Base-by-base conservation (phyloP, 768 basidiomycete species). In the Mycena galopus region DNA sequence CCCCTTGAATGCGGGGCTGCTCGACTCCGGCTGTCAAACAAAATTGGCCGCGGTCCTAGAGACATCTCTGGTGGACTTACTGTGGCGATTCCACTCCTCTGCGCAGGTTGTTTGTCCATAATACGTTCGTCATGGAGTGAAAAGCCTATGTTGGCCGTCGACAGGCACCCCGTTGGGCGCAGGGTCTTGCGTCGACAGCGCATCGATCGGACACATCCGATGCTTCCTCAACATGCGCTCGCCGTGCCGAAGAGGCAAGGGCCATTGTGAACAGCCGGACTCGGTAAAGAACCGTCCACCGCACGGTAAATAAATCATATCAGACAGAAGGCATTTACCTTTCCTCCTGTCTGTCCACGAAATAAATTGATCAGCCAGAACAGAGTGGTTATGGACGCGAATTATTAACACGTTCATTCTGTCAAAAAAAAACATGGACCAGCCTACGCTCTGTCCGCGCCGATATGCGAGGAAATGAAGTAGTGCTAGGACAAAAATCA, bases 381-480 rank as follows among this genome's bases (percentile, higher is more conserved):
- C 30, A 32, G n/a, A 51, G 32, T 37, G 55, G 67, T 69, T 65
- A 44, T 58, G 61, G 50, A 60, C 50, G 62, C 39, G 39, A n/a
- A n/a, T n/a, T 33, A 59, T 57, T 57, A 65, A 63, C 65, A 35
- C 37, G 33, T 72, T 64, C 66, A 63, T 63, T 72, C 71, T 72
- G 71, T 67, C 71, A 72, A 58, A 67, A 58, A 67, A 58, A 72
- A 63, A 50, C 30, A 61, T 25, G 21, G 47, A 58, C 29, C 44
- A 57, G 53, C 55, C 69, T 69, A 50, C 69, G 33, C 69, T 71
- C 44, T 14, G 32, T 17, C 73, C 73, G 65, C 37, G 21, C 47
- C 74, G 74, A 67, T 56, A 64, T 62, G 33, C 58, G 59, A 75
- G 74, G 74, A 75, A 72, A 75, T 75, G 65, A 75, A 74, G 39